Base-by-base conservation (phyloP, 2,329 filamentous ascomycete species). In the Arthrobotrys musiformis region DNA sequence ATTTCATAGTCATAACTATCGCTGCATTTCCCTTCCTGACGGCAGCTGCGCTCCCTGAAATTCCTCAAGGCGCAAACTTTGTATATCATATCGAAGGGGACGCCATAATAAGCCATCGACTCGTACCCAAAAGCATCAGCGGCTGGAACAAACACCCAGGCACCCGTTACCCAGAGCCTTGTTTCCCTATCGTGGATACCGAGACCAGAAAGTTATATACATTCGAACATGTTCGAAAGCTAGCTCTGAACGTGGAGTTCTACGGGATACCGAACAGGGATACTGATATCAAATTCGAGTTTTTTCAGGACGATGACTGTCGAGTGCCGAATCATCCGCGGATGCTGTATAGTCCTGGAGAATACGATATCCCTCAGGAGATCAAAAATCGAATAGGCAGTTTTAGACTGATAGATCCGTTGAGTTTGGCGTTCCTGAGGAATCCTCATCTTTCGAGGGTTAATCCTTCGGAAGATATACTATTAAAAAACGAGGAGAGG, bases 291-390 rank as follows among this genome's bases (percentile, higher is more conserved):
- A 66, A 26, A 15, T 75, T 58, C 33, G 63, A 75, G 44, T 69
- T 75, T 7, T 75, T 68, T 19, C 70, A 68, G 33, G 64, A 76
- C 48, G 58, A 64, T 4, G 58, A 66, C 3, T 76, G 58, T 33
- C 24, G 40, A 6, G n/a, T 75, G 6, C 44, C 50, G n/a, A 75
- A 63, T 19, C 44, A 62, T 56, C 70, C 56, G 11, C 46, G 70
- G 7, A 26, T 69, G 33, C 35, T 75, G 6, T 24, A 68, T 4
- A 44, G n/a, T 1, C 56, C 22, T 17, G 70, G 70, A 9, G 44
- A 40, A 9, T 75, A 75, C 22, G 24, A 40, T 9, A 62, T 63
- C 1, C 33, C 35, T 7, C 35, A 68, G 17, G 19, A 42, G 13
- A 48, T 56, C 11, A 62, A 28, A 42, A 30, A 35, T 5, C 54